Base-by-base conservation (phyloP, 768 basidiomycete species). In the Leccinum variicolor region DNA sequence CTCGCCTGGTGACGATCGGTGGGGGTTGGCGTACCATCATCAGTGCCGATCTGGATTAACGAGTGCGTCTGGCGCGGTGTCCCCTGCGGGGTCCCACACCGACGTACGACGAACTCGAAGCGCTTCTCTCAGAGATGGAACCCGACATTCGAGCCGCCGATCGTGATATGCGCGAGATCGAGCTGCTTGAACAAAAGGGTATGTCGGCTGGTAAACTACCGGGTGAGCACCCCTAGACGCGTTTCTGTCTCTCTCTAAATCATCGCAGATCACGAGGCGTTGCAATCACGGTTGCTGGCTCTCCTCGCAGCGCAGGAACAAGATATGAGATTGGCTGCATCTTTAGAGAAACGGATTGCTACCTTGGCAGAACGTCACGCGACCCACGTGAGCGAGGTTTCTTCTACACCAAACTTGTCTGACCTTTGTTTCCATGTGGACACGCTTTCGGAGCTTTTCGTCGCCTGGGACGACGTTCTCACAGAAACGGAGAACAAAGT, bases 111-210 rank as follows among this genome's bases (percentile, higher is more conserved):
- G 89, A 89, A 63, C 74, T 92, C 8, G 87, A 89, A 41, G 85
- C 86, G 0, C 78, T 89, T 55, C 71, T 92, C 10, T 72, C 79
- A 0, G 91, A 94, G 65, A 89, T 93, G 85, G 92, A 92, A 62
- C 81, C 84, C 4, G 92, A 94, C 52, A 84, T 93, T 52, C 89
- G 91, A 29, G 82, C 84, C 31, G 91, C 90, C 10, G 92, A 93
- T 63, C 82, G 87, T 8, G 90, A 92, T 63, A 82, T 92, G 79
- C 81, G 81, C 36, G 91, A 92, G 66, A 89, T 94, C 31, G 85
- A 86, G 56, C 70, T 77, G 14, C 71, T 92, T 49, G 85, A 89
- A 63, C 80, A 80, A 65, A 88, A 84, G 61, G 89, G 89, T 31
- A 84, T 84, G 4, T 81, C 82, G 6, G 87, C 90, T 0, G 90